Evolutionary conservation across 495 filamentous ascomycete genomes (phyloP), one percentile per base, ranked within the genome.

Genomic region (Xylaria curta): DNA sequence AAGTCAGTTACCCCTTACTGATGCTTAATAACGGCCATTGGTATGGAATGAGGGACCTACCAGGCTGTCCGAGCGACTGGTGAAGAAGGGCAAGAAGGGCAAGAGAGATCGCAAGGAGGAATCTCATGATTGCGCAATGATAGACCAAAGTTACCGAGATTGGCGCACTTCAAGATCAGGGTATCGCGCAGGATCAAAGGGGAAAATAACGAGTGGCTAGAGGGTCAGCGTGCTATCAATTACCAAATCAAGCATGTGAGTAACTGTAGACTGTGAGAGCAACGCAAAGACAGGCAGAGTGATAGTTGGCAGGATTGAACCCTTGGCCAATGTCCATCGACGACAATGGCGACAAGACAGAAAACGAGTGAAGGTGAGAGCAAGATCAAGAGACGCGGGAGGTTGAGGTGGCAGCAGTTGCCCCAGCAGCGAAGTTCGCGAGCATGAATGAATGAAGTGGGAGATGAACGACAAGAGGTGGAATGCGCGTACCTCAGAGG

Each of bases 11-110:
- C 53, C 53, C 38, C 4, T 59, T 63, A 2, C 12, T 62, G 15
- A 44, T 36, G 46, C 33, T 19, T 6, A 5, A 56, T n/a, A n/a
- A 17, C 24, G 0, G 15, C 31, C 51, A 28, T 13, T 56, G 61
- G n/a, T n/a, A 33, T 54, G n/a, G 19, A 54, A 59, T n/a, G 1
- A 19, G 26, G 12, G 17, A 76, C 77, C 75, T 71, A 79, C 77
- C 66, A 17, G 64, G 77, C 72, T 79, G 77, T 51, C 75, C 77
- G 33, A 72, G 70, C 10, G 77, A 77, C 71, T 76, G 65, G 21
- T 68, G 67, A 46, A 77, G 56, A 21, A 77, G 51, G 66, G 76
- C 71, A 53, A 79, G 59, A 59, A 79, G 24, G 24, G 72, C 61
- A 36, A 79, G 40, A 68, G 68, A 71, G 62, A 73, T 51, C 26